phyloP scores from a whole-genome alignment of 2,329 filamentous ascomycete genomes.

The Aspergillus niger region DNA sequence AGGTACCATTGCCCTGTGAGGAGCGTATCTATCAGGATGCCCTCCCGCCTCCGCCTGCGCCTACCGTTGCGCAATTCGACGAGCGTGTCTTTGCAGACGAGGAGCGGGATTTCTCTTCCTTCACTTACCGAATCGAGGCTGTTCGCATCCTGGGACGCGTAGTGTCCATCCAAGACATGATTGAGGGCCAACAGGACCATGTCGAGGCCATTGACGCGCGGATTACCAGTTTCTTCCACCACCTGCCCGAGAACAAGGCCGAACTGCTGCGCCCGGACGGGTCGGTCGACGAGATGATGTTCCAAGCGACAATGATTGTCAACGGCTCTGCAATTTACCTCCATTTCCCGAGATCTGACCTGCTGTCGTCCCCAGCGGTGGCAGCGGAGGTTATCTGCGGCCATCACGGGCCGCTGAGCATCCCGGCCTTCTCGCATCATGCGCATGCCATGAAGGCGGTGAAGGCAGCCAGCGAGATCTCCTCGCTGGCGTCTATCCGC shows the following conservation, averaged over 20 bases:
- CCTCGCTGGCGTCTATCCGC: slow-evolving; percentile 66
- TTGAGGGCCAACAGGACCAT: slow-evolving; percentile 52
- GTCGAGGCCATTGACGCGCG: slow-evolving; percentile 61
- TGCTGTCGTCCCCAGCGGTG: slow-evolving; percentile 57
- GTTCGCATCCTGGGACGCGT: slow-evolving; percentile 76
- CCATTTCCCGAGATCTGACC: slow-evolving; percentile 76
- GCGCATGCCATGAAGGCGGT: slow-evolving; percentile 78
- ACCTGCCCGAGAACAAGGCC: slow-evolving; percentile 72
- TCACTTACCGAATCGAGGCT: slow-evolving; percentile 80
- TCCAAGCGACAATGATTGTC: slow-evolving; percentile 83
- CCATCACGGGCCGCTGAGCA: slow-evolving; percentile 40
- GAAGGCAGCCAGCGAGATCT: slow-evolving; percentile 75
- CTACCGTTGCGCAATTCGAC: slow-evolving; percentile 74
- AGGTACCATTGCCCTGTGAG: slow-evolving; percentile 78
- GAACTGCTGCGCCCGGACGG: slow-evolving; percentile 70
- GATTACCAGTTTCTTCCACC: slow-evolving; percentile 74
- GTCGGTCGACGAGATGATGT: slow-evolving; percentile 83
- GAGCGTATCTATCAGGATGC: slow-evolving; percentile 62
- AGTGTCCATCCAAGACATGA: slow-evolving; percentile 51
- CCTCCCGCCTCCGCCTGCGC: slow-evolving; percentile 60
- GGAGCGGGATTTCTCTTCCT: slow-evolving; percentile 73
- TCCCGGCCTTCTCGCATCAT: slow-evolving; percentile 45
- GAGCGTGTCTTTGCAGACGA: slow-evolving; percentile 73
- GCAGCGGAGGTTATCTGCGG: slow-evolving; percentile 52
- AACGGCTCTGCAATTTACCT: slow-evolving; percentile 67